Evolutionary conservation across 2,329 filamentous ascomycete genomes (phyloP), one percentile per base, ranked within the genome.

Genomic region (Aspergillus sp.): DNA sequence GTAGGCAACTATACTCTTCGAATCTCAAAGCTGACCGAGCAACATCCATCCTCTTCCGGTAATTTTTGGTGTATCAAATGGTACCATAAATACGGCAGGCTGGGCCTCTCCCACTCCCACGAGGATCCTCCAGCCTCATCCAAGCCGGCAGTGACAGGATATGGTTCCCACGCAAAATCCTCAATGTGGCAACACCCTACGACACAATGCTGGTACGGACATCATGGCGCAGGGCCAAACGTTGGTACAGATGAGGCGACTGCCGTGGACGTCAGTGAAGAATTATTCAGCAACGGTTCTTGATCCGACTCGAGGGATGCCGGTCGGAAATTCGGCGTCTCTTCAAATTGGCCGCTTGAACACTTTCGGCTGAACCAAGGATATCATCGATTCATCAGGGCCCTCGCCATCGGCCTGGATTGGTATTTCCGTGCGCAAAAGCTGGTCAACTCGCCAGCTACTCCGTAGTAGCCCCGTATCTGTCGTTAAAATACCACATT

Each of bases 81-180:
- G 17, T 53, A 53, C 27, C 41, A 35, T 44, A 33, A 44, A 46
- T 53, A 53, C 41, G 27, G 27, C 47, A 39, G 47, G 33, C 47
- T 40, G 51, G 51, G 46, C 46, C 31, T 53, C 40, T 53, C 40
- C 27, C 27, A 31, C 27, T 31, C 27, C 27, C 51, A 53, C 51
- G 31, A 40, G 51, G 49, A 40, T 23, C 35, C 19, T 43, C 51
- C 51, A 53, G 51, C 51, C 51, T 53, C 51, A 45, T 53, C 33
- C 41, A 37, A 40, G 37, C 27, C 12, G 15, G 27, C 21, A 48
- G 15, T 48, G 35, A 40, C 47, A 50, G 21, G 47, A 50, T 50
- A 25, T 39, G 19, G 12, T 17, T 9, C 23, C 23, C 35, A 43
- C 11, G 49, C 37, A 33, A 53, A 45, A 45, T 45, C 41, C 17